Conservation (phyloP, 106 monocot genomes). For the Acorus calamus region DNA sequence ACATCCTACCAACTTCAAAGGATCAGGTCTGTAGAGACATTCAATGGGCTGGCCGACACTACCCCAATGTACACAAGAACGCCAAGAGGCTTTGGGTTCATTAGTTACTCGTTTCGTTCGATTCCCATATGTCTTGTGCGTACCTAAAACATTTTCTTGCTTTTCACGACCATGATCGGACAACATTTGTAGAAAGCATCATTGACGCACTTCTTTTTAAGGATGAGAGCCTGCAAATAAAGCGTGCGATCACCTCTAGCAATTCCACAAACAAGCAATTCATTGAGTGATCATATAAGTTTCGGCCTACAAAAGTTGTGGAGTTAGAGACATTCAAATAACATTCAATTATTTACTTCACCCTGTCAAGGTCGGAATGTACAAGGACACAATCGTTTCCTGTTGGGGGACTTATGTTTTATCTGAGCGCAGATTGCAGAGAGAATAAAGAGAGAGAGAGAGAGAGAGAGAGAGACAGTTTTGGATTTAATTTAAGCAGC, state of each 20-base stretch:
- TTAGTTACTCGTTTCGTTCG: conserved; percentile 10
- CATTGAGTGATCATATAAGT: background rate
- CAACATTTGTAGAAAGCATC: conserved; percentile 9
- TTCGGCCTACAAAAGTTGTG: conserved; percentile 10
- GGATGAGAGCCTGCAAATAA: conserved; percentile 12
- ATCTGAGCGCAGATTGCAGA: too few species aligned
- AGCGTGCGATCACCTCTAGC: conserved; percentile 8
- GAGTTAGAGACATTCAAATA: conserved; percentile 15
- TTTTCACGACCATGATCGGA: conserved; percentile 14
- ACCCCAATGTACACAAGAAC: conserved; percentile 15
- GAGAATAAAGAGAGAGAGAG: too few species aligned
- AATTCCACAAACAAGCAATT: background rate
- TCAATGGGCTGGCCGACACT: conserved; percentile 17
- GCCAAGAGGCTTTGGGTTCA: conserved; percentile 10
- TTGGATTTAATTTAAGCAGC: too few species aligned
- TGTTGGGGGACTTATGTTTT: too few species aligned
- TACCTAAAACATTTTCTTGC: conserved; percentile 12
- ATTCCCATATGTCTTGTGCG: conserved; percentile 22
- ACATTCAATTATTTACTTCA: conserved; percentile 26
- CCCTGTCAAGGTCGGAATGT: conserved; percentile 15
- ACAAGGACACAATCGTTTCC: background rate
- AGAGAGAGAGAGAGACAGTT: too few species aligned
- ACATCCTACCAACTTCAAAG: conserved; percentile 20
- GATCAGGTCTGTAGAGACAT: conserved; percentile 16
- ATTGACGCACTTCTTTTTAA: conserved; percentile 24